Evolutionary conservation across 306 rosid species (phyloP).

Genomic region (Morella rubra): DNA sequence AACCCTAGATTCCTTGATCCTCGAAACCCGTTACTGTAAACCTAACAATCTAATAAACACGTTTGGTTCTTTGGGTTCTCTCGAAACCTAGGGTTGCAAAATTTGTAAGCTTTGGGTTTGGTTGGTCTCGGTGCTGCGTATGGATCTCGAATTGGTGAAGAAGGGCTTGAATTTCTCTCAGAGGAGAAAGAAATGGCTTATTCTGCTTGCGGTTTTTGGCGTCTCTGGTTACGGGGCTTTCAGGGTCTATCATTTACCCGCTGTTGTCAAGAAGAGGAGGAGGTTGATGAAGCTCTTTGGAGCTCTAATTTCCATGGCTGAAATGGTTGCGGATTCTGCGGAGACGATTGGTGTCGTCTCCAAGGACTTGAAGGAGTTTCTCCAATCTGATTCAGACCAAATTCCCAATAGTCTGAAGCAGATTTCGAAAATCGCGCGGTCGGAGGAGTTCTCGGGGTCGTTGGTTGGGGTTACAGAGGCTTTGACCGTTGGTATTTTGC

Average conservation of each 20-base stretch:
- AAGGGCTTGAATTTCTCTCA: conserved; percentile 43
- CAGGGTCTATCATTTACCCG: conserved; percentile 56
- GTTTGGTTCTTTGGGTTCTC: neutral
- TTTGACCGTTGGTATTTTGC: conserved; percentile 51
- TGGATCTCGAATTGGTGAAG: conserved; percentile 59
- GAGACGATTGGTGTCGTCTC: conserved; percentile 61
- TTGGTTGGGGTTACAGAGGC: conserved; percentile 51
- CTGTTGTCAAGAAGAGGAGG: conserved; percentile 50
- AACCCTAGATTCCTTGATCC: conserved; percentile 14
- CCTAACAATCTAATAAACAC: too few species aligned
- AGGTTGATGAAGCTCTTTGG: conserved; percentile 52
- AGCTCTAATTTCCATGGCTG: conserved; percentile 57
- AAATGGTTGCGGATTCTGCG: conserved; percentile 61
- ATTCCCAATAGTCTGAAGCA: conserved; percentile 73
- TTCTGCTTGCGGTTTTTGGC: conserved; percentile 51
- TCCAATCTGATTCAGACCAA: conserved; percentile 64
- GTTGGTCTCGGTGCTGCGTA: neutral
- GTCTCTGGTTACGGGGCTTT: conserved; percentile 55
- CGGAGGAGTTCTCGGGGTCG: conserved; percentile 57
- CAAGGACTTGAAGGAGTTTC: conserved; percentile 64
- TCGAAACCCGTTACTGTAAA: neutral
- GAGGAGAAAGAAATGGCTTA: conserved; percentile 55
- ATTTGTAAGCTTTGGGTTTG: conserved; percentile 1
- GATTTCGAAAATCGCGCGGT: conserved; percentile 62
- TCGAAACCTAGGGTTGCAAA: conserved; percentile 16